phyloP scores from a whole-genome alignment of 2,329 filamentous ascomycete species.

The Aspergillus ochraceoroseus region DNA sequence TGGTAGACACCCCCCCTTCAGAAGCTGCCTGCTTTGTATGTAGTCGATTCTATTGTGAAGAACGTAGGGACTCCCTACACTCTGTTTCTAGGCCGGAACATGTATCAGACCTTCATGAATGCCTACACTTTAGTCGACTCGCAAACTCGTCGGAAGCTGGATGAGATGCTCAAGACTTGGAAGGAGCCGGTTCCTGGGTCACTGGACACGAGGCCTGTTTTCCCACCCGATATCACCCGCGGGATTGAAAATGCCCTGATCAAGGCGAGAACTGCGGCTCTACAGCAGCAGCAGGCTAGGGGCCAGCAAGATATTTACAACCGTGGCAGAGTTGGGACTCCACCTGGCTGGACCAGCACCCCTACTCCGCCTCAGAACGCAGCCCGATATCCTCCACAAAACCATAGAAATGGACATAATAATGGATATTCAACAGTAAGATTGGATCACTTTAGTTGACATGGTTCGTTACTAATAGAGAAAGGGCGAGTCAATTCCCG shows the following conservation, averaged over 20 bases:
- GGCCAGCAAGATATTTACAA: constrained; percentile 54
- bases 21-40: constrained; percentile 93
- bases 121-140: constrained; percentile 86
- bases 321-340: constrained; percentile 50
- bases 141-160: constrained; percentile 80
- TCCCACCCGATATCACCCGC: constrained; percentile 76
- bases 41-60: constrained; percentile 96
- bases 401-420: constrained; percentile 31
- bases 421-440: constrained; percentile 27
- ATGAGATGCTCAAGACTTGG: constrained; percentile 97
- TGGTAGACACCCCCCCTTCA: constrained; percentile 75
- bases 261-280: constrained; percentile 63
- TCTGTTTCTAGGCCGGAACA: constrained; percentile 82
- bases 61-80: constrained; percentile 98
- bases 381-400: constrained; percentile 36
- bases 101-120: constrained; percentile 95
- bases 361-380: constrained; percentile 63
- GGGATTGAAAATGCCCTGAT: constrained; percentile 92
- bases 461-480: background rate
- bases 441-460: background rate
- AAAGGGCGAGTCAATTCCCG: constrained; percentile 16
- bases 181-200: constrained; percentile 94
- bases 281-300: constrained; percentile 48
- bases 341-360: constrained; percentile 63
- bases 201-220: constrained; percentile 86